Conservation (phyloP, 2,329 filamentous ascomycete genomes). For the Pseudogymnoascus sp. region DNA sequence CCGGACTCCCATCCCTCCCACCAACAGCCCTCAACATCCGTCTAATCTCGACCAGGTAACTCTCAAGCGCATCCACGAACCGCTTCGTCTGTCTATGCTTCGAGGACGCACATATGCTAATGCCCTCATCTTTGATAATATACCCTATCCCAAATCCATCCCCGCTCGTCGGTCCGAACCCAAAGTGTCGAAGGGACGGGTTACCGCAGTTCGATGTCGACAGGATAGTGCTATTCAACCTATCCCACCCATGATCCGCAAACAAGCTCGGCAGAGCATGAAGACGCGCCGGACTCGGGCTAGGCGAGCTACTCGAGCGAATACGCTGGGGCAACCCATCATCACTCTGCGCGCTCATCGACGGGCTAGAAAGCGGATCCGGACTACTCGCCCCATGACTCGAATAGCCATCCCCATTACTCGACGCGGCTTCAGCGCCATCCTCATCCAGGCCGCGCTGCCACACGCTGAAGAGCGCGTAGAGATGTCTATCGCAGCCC, state of each 20-base stretch:
- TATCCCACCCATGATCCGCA: conserved; percentile 84
- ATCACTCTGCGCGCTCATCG: not conserved
- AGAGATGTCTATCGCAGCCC: conserved; percentile 87
- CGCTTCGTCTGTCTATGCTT: conserved; percentile 91
- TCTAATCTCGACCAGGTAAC: conserved; percentile 82
- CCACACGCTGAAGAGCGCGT: conserved; percentile 91
- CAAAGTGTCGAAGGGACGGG: conserved; percentile 87
- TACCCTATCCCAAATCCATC: conserved; percentile 97
- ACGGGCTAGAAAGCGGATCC: conserved; percentile 26
- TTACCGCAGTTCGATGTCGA: conserved; percentile 99
- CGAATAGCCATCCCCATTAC: conserved; percentile 49
- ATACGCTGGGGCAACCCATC: conserved; percentile 20
- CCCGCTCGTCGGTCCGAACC: conserved; percentile 87
- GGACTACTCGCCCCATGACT: conserved; percentile 30
- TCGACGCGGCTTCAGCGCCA: conserved; percentile 42
- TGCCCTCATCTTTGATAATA: conserved; percentile 91
- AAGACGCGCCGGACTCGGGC: conserved; percentile 38
- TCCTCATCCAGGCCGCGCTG: conserved; percentile 78
- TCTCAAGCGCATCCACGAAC: conserved; percentile 82
- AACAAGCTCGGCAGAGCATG: conserved; percentile 65
- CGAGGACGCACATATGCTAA: conserved; percentile 84
- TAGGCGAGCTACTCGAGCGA: conserved; percentile 32
- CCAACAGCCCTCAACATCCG: conserved; percentile 68
- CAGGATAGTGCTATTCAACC: conserved; percentile 85
- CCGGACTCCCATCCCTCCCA: conserved; percentile 40